A percentile compares a stretch with the other conserved stretches of the same genome.
These are phyloP conservation scores for Suhomyces tanzawaensis DNA, from an alignment of 805 yeast genomes.

Conservation along the genomic window DNA sequence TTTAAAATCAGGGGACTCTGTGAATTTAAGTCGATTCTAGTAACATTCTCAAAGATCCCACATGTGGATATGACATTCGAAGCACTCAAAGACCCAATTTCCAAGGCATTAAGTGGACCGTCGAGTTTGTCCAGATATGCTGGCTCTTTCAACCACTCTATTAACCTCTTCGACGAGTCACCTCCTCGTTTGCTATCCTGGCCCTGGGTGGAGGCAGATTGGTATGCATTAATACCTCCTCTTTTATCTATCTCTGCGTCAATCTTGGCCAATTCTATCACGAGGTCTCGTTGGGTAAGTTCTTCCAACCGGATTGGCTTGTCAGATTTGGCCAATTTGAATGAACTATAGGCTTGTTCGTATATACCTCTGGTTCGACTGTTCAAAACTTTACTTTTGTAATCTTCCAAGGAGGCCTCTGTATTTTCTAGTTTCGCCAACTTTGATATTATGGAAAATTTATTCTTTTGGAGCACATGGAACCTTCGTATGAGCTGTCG, in stretches of 20 bases:
- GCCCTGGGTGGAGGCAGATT: slow-evolving; percentile 81
- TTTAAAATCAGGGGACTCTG: slow-evolving; percentile 68
- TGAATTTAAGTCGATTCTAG: slow-evolving; percentile 76
- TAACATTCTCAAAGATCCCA: slow-evolving; percentile 49
- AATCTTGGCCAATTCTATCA: slow-evolving; percentile 47
- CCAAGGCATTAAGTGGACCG: slow-evolving; percentile 49
- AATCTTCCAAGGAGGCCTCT: slow-evolving; percentile 4
- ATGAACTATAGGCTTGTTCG: slow-evolving; percentile 1
- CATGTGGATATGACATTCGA: slow-evolving; percentile 64
- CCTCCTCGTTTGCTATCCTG: slow-evolving; percentile 81
- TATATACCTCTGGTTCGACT: neutral
- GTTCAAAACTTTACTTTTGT: slow-evolving; percentile 10
- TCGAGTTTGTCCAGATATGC: slow-evolving; percentile 4
- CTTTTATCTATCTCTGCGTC: slow-evolving; percentile 58
- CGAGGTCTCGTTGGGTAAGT: slow-evolving; percentile 14
- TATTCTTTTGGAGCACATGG: slow-evolving; percentile 66
- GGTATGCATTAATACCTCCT: slow-evolving; percentile 82
- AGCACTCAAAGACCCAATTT: slow-evolving; percentile 78
- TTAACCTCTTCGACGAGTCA: slow-evolving; percentile 79
- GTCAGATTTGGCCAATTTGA: slow-evolving; percentile 5
- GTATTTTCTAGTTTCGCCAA: slow-evolving; percentile 17
- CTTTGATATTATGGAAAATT: slow-evolving; percentile 37
- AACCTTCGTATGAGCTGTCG: slow-evolving; percentile 74
- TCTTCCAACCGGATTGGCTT: slow-evolving; percentile 17
- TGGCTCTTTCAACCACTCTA: slow-evolving; percentile 61